phyloP scores from a whole-genome alignment of 176 grass and related monocot genomes.

The Avena sativa region DNA sequence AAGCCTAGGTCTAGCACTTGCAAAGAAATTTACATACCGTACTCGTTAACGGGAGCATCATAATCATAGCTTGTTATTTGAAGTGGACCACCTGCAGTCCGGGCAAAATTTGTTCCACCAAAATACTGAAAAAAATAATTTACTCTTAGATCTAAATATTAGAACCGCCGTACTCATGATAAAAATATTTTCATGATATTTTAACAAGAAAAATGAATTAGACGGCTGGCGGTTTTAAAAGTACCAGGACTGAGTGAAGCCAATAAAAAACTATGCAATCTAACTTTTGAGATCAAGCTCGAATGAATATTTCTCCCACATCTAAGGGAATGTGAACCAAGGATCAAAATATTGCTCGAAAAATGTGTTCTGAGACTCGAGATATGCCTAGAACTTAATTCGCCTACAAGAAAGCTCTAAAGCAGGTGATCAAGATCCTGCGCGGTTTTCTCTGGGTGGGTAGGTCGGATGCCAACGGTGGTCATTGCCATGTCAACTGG shows the following conservation, averaged over 20 bases:
- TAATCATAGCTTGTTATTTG: constrained; percentile 98
- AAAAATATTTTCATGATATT: neutral
- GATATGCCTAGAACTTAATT: constrained; percentile 7
- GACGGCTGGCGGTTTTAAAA: neutral
- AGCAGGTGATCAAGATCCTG: too few relatives aligned
- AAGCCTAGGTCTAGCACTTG: neutral
- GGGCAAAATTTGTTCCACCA: constrained; percentile 97
- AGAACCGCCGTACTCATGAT: constrained; percentile 14
- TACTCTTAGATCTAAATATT: constrained; percentile 37
- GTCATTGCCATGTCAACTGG: too few relatives aligned
- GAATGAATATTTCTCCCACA: neutral
- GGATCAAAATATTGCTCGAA: neutral
- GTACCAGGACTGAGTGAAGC: constrained; percentile 11
- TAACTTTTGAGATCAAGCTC: constrained; percentile 12
- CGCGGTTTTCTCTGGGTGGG: too few relatives aligned
- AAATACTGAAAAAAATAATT: constrained; percentile 71
- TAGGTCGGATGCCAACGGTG: too few relatives aligned
- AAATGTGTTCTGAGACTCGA: constrained; percentile 12
- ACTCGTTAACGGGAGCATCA: constrained; percentile 95
- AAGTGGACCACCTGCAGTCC: constrained; percentile 90
- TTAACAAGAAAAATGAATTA: constrained; percentile 15
- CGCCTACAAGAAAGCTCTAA: neutral
- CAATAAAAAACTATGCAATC: constrained; percentile 1
- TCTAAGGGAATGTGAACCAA: constrained; percentile 20
- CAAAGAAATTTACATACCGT: constrained; percentile 61